Evolutionary conservation across 495 filamentous ascomycete species (phyloP), one percentile per base, ranked within the genome.

Genomic region (Acidomyces sp.): DNA sequence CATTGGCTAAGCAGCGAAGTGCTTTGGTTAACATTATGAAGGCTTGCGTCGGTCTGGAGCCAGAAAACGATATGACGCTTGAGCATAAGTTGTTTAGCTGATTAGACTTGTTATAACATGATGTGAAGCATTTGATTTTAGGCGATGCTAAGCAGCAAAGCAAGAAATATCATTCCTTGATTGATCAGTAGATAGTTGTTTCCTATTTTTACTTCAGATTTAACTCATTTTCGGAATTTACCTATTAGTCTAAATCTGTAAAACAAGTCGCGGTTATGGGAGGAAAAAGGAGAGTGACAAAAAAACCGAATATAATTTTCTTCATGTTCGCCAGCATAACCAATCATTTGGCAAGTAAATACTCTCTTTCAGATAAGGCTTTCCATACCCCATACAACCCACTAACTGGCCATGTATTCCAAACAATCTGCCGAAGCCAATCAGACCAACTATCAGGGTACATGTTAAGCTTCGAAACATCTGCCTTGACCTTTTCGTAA

Each of bases 71-170:
- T 61, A 96, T 99, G 92, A 95, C 88, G 35, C 74, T 99, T 28
- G 90, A 99, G 74, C 90, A 99, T 69, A 99, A 96, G 78, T 72
- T 96, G 43, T 88, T 95, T n/a, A n/a, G n/a, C n/a, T n/a, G n/a
- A n/a, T n/a, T n/a, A n/a, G n/a, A n/a, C n/a, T n/a, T n/a, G n/a
- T n/a, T n/a, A n/a, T n/a, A n/a, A n/a, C n/a, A n/a, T n/a, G n/a
- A n/a, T n/a, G n/a, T n/a, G n/a, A n/a, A n/a, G n/a, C n/a, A n/a
- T n/a, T n/a, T n/a, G n/a, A n/a, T n/a, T n/a, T n/a, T n/a, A n/a
- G n/a, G n/a, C n/a, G n/a, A n/a, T n/a, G n/a, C n/a, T n/a, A n/a
- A n/a, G n/a, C n/a, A n/a, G n/a, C n/a, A n/a, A n/a, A n/a, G n/a
- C n/a, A n/a, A n/a, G n/a, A n/a, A n/a, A n/a, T n/a, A n/a, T n/a